These are phyloP conservation scores for Nidula niveotomentosa DNA, from an alignment of 1,284 basidiomycete genomes.

Conservation along the genomic window DNA sequence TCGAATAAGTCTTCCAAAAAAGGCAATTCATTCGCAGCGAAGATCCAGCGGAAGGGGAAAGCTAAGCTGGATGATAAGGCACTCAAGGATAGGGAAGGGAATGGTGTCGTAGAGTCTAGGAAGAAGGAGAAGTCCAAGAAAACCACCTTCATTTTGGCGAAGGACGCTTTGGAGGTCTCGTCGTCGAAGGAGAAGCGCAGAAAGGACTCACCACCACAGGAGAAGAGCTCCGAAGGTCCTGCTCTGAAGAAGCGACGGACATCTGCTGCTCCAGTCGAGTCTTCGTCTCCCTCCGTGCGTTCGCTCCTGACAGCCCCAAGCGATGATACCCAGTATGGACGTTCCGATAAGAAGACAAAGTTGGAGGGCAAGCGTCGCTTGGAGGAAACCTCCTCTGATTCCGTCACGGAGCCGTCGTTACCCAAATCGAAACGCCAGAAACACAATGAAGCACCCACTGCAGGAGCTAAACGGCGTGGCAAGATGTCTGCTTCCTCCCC, in stretches of 20 bases:
- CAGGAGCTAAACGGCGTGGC: too few relatives aligned
- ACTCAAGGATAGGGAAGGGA: conserved; percentile 2
- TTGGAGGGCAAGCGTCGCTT: conserved; percentile 9
- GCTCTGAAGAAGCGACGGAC: conserved; percentile 24
- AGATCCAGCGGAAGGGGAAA: conserved; percentile 3
- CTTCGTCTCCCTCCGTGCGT: conserved; percentile 2
- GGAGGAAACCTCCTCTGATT: conserved; percentile 9
- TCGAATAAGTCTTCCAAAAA: background rate
- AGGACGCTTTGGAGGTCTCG: conserved; percentile 2
- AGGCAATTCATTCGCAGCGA: background rate
- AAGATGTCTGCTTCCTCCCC: background rate
- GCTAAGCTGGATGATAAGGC: background rate
- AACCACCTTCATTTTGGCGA: background rate
- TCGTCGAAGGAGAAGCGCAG: conserved; percentile 14
- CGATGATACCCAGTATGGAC: background rate
- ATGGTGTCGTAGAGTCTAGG: conserved; percentile 2
- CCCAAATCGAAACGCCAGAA: conserved; percentile 13
- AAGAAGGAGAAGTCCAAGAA: conserved; percentile 1
- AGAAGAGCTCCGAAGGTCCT: conserved; percentile 11
- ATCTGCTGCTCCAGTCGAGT: conserved; percentile 3
- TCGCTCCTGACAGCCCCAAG: background rate
- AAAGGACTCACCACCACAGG: conserved; percentile 6
- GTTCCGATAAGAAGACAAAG: conserved; percentile 9
- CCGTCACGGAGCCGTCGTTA: conserved; percentile 6
- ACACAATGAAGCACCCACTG: background rate